Conservation (phyloP, 169 alveolate species). For the Plasmodium coatneyi region DNA sequence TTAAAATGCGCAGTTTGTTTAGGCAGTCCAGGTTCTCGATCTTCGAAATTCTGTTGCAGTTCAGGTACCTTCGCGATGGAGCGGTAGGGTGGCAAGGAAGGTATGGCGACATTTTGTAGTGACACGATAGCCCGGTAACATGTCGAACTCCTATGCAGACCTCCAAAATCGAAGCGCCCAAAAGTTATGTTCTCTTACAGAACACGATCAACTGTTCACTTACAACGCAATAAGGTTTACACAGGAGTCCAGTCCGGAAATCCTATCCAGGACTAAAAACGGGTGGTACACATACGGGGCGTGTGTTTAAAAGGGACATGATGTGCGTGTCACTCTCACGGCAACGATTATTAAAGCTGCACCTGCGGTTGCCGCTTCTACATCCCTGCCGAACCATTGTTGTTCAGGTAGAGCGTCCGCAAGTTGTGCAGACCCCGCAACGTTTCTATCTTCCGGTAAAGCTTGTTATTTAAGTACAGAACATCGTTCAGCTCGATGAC, state of each 20-base stretch:
- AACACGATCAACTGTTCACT: conserved; percentile 4
- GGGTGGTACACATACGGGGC: neutral
- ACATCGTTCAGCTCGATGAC: conserved; percentile 63
- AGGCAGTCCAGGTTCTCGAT: conserved; percentile 47
- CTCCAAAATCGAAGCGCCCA: neutral
- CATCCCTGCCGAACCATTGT: conserved; percentile 32
- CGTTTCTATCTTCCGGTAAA: conserved; percentile 30
- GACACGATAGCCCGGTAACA: neutral
- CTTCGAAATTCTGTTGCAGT: conserved; percentile 37
- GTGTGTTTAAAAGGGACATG: neutral
- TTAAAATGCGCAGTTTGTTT: conserved; percentile 35
- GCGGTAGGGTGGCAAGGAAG: neutral
- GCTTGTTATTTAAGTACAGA: conserved; percentile 54
- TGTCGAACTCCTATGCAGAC: neutral
- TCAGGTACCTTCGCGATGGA: conserved; percentile 32
- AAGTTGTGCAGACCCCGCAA: conserved; percentile 34
- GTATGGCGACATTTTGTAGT: neutral
- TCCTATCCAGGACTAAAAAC: conserved; percentile 50
- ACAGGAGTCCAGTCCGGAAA: conserved; percentile 52
- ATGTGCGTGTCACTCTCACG: neutral
- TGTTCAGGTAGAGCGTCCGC: conserved; percentile 61
- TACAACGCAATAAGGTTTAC: conserved; percentile 55
- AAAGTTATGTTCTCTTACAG: neutral
- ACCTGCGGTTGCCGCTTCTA: neutral
- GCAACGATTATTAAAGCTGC: neutral